A percentile compares a stretch with the other conserved stretches of the same genome.
These are phyloP conservation scores for Phytopythium ostracodes DNA, from an alignment of 352 stramenopile species.

Conservation along the genomic window DNA sequence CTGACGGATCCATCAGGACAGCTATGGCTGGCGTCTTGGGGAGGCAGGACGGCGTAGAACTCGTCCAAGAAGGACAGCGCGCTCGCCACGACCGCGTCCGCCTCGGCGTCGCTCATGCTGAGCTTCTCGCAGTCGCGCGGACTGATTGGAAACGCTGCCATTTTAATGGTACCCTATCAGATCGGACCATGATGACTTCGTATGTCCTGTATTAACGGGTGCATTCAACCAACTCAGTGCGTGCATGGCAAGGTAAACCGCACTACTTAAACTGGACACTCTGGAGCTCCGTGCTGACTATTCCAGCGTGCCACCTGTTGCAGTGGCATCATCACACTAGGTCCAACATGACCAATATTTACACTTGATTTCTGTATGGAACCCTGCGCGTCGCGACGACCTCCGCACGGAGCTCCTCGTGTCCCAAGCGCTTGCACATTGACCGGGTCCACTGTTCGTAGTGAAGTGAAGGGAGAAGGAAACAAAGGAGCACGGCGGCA, in stretches of 20 bases:
- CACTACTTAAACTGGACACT: not conserved
- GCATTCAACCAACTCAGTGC: not conserved
- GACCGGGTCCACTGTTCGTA: not conserved
- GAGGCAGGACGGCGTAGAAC: constrained; percentile 3
- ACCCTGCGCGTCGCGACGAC: not conserved
- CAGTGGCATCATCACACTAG: not conserved
- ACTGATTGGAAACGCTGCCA: not conserved
- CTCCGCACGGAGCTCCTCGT: not conserved
- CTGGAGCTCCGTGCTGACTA: not conserved
- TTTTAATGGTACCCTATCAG: not conserved
- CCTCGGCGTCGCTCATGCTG: constrained; percentile 9
- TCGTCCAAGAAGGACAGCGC: constrained; percentile 27
- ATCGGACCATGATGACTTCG: not conserved
- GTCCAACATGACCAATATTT: not conserved
- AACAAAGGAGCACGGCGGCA: not conserved
- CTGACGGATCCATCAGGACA: too few species aligned
- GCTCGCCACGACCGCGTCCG: constrained; percentile 16
- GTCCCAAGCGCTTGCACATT: not conserved
- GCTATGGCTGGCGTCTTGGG: not conserved
- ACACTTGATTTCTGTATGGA: not conserved
- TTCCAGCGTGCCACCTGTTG: not conserved
- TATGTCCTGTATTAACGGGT: not conserved
- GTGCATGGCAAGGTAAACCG: not conserved
- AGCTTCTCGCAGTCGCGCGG: not conserved
- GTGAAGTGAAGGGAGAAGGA: not conserved